Evolutionary conservation across 192 early-diverging fungal genomes (phyloP), one percentile per base, ranked within the genome.

Genomic region (Entomortierella parvispora): DNA sequence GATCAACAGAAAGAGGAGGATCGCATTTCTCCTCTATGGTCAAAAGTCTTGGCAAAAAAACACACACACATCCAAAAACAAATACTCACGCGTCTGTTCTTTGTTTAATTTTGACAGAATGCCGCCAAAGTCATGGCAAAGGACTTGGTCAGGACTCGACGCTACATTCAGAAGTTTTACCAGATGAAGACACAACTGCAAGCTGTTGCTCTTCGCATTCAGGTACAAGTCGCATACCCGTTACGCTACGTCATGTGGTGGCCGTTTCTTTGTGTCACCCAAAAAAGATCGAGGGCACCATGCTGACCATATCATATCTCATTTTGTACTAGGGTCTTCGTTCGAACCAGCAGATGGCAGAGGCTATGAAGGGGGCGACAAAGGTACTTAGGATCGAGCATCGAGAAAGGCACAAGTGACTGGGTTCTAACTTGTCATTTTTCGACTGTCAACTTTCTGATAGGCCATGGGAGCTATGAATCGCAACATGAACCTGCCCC

Each of bases 391-490:
- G n/a, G 11, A 10, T n/a, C 29, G 2, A 20, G 6, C 12, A 20
- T 32, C 32, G 29, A 2, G 15, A 2, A 3, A 12, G n/a, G n/a
- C n/a, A n/a, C n/a, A n/a, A n/a, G n/a, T n/a, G n/a, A n/a, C n/a
- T n/a, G n/a, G n/a, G n/a, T n/a, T n/a, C n/a, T n/a, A n/a, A n/a
- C n/a, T n/a, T n/a, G n/a, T n/a, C n/a, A n/a, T n/a, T n/a, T n/a
- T n/a, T n/a, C n/a, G n/a, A n/a, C n/a, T n/a, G n/a, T n/a, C n/a
- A n/a, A n/a, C n/a, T 1, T 49, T n/a, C 18, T 43, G n/a, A 26
- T 80, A 81, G 81, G 96, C 97, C n/a, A 97, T 99, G 95, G 85
- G 88, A 26, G 89, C 93, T 26, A 99, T 99, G 97, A 99, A 99
- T 80, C 86, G 87, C 64, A 83, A 89, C 49, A 93, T 98, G 86